These are phyloP conservation scores for Eucalyptus regnans DNA, from an alignment of 345 rosid genomes.

Conservation along the genomic window DNA sequence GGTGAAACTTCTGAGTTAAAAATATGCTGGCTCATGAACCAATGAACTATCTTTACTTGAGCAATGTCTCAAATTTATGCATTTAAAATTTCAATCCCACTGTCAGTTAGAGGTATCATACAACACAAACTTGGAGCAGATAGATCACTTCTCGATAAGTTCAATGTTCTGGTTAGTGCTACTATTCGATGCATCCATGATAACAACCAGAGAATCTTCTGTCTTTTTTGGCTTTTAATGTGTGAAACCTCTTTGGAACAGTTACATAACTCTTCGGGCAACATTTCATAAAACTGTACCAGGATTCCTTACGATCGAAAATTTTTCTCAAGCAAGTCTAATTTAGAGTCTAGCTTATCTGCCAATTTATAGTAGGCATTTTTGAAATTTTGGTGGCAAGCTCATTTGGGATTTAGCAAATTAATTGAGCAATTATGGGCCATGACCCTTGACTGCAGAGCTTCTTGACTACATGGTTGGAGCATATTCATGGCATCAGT, in stretches of 20 bases:
- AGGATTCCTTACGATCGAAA: not conserved
- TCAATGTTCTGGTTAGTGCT: no score
- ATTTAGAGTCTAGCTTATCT: not conserved
- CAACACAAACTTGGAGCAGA: no score
- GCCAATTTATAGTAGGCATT: not conserved
- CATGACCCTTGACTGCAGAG: not conserved
- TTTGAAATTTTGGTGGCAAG: not conserved
- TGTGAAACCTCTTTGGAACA: not conserved
- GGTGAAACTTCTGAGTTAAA: no score
- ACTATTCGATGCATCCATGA: no score
- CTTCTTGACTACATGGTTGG: not conserved
- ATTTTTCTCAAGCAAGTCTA: not conserved
- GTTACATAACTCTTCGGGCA: not conserved
- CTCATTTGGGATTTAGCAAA: not conserved
- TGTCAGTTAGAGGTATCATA: no score
- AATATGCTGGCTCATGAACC: no score
- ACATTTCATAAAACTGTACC: not conserved
- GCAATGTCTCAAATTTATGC: no score
- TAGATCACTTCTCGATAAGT: no score
- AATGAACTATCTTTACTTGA: no score
- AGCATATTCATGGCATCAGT: not conserved
- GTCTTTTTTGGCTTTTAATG: not conserved
- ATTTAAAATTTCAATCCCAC: no score
- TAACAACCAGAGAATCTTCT: no score
- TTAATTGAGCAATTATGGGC: not conserved